Base-by-base conservation (phyloP, 768 basidiomycete species). In the Psilocybe cubensis region DNA sequence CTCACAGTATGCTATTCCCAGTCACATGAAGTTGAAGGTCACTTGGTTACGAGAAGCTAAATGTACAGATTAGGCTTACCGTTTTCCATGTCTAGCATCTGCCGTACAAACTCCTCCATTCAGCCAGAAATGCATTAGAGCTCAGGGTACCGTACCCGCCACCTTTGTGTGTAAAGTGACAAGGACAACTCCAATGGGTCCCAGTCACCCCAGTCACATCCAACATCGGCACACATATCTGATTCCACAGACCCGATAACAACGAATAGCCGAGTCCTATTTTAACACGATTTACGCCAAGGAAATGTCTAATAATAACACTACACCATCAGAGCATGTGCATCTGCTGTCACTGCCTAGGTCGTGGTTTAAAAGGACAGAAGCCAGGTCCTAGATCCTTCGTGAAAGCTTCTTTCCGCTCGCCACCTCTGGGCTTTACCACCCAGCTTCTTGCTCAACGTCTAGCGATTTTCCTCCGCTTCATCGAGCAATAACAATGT, bases 401-500 rank as follows among this genome's bases (percentile, higher is more conserved):
- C 23, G 27, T 25, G 46, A 48, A 54, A 46, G 57, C 57, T 58
- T 58, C 57, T 58, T 58, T 51, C 33, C 46, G 54, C 55, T 46
- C 43, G 52, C 52, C 45, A 52, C 42, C 35, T 52, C 45, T 40
- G 25, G 43, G 52, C 33, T 33, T 24, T 0, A 18, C 47, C 27
- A 29, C 31, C 35, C 58, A 28, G 25, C 46, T 35, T 28, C 21
- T 29, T 51, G 41, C 50, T 38, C 46, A 42, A 28, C 40, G 8
- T 14, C 35, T 38, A 42, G 40, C 35, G 18, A 18, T 29, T 31
- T 52, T 35, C 17, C 23, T 46, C 31, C 29, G 20, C 23, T 62
- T 12, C 24, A 20, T 20, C 40, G 42, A 45, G 20, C 50, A 27
- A 31, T 35, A 18, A 57, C 54, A n/a, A 70, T 70, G 69, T 57